phyloP scores from a whole-genome alignment of 1,284 basidiomycete species.

The Ustilago cynodontis region DNA sequence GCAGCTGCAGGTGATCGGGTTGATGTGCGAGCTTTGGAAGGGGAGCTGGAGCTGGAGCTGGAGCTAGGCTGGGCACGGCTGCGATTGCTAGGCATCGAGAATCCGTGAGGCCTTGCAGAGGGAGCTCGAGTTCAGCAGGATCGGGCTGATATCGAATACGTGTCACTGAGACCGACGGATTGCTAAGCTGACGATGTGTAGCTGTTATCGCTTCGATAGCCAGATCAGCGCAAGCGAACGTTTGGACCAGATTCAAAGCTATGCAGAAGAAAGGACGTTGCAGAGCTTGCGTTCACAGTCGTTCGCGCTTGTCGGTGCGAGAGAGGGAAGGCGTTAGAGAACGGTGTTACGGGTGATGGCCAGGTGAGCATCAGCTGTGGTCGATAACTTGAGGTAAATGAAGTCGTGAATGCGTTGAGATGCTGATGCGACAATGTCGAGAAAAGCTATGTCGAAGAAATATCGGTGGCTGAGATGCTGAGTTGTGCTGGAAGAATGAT shows the following conservation, averaged over 20 bases:
- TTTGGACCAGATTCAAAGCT: not conserved
- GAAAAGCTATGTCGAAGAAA: not conserved
- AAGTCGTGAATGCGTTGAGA: not conserved
- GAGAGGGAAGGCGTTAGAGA: not conserved
- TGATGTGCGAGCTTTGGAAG: slow-evolving; percentile 40
- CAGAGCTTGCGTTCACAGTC: not conserved
- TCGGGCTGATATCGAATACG: slow-evolving; percentile 1
- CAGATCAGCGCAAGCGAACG: not conserved
- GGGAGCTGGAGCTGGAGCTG: slow-evolving; percentile 48
- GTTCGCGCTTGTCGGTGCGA: not conserved
- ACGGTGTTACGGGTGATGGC: slow-evolving; percentile 4
- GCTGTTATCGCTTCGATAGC: too few relatives aligned
- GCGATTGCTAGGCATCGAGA: slow-evolving; percentile 48
- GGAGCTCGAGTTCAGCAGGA: slow-evolving; percentile 9
- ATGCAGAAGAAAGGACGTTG: not conserved
- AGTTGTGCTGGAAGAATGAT: not conserved
- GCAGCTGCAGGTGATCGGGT: slow-evolving; percentile 10
- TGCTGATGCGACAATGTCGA: slow-evolving; percentile 1
- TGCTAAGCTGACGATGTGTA: not conserved
- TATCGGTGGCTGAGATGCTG: slow-evolving; percentile 1
- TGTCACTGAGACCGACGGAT: not conserved
- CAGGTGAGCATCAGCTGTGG: not conserved
- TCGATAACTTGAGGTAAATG: not conserved
- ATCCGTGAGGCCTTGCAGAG: slow-evolving; percentile 5
- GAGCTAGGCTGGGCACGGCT: slow-evolving; percentile 38